Base-by-base conservation (phyloP, 768 basidiomycete genomes). In the Porphyrellus cyaneotinctus region DNA sequence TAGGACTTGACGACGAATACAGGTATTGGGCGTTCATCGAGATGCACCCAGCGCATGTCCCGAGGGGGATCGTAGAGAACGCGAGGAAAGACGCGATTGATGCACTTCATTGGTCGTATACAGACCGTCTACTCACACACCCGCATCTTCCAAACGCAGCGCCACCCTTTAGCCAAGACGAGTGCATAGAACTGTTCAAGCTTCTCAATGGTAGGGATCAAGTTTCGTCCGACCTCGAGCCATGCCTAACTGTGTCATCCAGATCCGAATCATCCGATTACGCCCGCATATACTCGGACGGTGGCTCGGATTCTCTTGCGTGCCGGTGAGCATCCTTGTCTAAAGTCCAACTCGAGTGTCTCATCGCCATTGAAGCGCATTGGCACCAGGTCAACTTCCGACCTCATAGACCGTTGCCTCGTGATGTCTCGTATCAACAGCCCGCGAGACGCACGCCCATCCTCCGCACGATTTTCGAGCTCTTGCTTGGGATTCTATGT, bases 11-110 rank as follows among this genome's bases (percentile, higher is more conserved):
- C 50, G 76, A 83, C 61, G 87, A 89, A 62, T 88, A 86, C 59
- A 75, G 85, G 49, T 92, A 90, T 62, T 92, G 91, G 91, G 72
- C 81, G 7, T 92, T 84, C 63, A 78, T 92, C 70, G 86, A 90
- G 66, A 70, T 78, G 31, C 88, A 91, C 59, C 90, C 90, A 0
- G 87, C 86, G 0, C 90, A 92, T 64, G 72, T 75, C 9, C 63
- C 76, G 0, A 59, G 35, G n/a, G 60, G n/a, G 30, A 72, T 91
- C 24, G 78, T 84, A 9, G 60, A 70, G 8, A 76, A 74, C 38
- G 83, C 85, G 11, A 77, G 77, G 44, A 68, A 73, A 0, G 89
- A 92, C 58, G 90, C 90, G 1, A 74, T 86, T 61, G 87, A 91
- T 49, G 80, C 81, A 0, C 72, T 92, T 57, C 87, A 81, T 22